These are phyloP conservation scores for Nemophila menziesii DNA, from an alignment of 257 asterid species.

Conservation along the genomic window DNA sequence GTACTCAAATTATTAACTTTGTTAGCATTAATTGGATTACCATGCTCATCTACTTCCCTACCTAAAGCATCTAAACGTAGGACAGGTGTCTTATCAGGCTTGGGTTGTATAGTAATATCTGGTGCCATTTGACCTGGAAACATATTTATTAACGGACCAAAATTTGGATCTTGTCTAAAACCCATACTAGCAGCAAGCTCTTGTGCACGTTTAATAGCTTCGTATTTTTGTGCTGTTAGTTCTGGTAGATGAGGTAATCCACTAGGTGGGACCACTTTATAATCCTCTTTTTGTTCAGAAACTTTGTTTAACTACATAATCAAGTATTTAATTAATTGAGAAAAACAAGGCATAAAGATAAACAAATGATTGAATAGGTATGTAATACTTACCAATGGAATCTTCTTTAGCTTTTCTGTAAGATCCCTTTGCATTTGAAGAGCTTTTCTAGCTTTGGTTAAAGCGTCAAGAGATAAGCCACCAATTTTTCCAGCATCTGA, in stretches of 20 bases:
- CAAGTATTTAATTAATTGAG: constrained; percentile 7
- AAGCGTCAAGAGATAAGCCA: constrained; percentile 69
- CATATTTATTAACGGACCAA: constrained; percentile 70
- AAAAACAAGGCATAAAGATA: not conserved
- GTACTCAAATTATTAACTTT: constrained; percentile 76
- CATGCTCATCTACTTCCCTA: constrained; percentile 92
- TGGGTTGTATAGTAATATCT: constrained; percentile 66
- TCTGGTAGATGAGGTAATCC: constrained; percentile 65
- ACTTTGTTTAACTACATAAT: constrained; percentile 51
- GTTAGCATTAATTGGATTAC: constrained; percentile 67
- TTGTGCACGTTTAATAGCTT: constrained; percentile 83
- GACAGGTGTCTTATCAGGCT: constrained; percentile 85
- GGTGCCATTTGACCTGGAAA: constrained; percentile 84
- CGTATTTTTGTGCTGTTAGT: constrained; percentile 62
- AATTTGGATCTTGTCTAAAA: constrained; percentile 84
- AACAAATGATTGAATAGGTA: constrained; percentile 1
- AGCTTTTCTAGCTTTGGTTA: constrained; percentile 80
- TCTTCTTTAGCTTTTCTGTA: constrained; percentile 65
- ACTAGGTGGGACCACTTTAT: constrained; percentile 34
- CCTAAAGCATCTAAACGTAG: constrained; percentile 94
- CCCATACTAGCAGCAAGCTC: constrained; percentile 93
- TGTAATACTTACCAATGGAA: constrained; percentile 61
- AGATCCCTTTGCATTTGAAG: constrained; percentile 75
- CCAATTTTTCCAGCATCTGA: constrained; percentile 60
- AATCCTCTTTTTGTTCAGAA: constrained; percentile 30